These are phyloP conservation scores for Omphalotus olearius DNA, from an alignment of 1,284 basidiomycete species.

Conservation along the genomic window DNA sequence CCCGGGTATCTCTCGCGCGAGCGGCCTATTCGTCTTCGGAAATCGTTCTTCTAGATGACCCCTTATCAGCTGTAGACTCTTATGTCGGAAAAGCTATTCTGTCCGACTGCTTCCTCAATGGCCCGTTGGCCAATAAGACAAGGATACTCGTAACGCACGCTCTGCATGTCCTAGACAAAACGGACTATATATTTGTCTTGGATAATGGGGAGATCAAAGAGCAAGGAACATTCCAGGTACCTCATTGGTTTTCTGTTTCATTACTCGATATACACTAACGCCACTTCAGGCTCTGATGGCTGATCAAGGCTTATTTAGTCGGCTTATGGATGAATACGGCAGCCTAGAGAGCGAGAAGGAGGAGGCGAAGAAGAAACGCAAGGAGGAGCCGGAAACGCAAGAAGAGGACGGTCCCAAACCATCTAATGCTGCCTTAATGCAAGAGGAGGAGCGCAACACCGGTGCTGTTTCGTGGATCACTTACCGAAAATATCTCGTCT, in stretches of 20 bases:
- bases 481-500: constrained; percentile 51
- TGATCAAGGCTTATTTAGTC: constrained; percentile 49
- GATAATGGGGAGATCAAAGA: constrained; percentile 68
- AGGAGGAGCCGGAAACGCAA: constrained; percentile 21
- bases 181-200: constrained; percentile 68
- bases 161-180: constrained; percentile 64
- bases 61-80: constrained; percentile 72
- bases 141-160: constrained; percentile 79
- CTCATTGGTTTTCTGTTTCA: constrained; percentile 9
- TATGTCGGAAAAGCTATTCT: constrained; percentile 60
- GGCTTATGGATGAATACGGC: constrained; percentile 61
- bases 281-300: constrained; percentile 44
- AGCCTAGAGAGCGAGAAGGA: constrained; percentile 31
- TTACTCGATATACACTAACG: neutral
- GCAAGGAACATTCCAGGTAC: constrained; percentile 55
- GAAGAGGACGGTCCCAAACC: constrained; percentile 16
- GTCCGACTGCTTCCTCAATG: constrained; percentile 54
- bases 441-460: constrained; percentile 49
- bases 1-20: constrained; percentile 77
- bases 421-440: constrained; percentile 34
- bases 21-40: constrained; percentile 76
- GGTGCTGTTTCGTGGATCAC: constrained; percentile 48
- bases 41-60: constrained; percentile 71
- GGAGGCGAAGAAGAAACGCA: neutral
- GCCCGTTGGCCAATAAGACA: constrained; percentile 57